Base-by-base conservation (phyloP, 2,329 filamentous ascomycete genomes). In the Clonostachys solani region DNA sequence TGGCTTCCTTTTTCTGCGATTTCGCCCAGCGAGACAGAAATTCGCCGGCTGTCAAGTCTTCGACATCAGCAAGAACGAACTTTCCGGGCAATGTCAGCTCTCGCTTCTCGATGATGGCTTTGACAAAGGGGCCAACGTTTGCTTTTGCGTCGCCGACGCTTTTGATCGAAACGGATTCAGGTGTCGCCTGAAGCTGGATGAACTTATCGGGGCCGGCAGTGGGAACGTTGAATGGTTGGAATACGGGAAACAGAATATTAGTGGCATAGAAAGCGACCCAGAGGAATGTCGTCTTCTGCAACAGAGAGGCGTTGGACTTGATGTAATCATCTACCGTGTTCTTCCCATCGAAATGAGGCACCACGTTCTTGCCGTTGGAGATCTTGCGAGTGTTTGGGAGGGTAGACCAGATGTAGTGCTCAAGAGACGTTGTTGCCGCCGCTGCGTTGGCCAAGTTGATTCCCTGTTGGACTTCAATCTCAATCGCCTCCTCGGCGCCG, bases 381-480 rank as follows among this genome's bases (percentile, higher is more conserved):
- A 65, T 56, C 12, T 34, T 51, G 54, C 6, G 60, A 55, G 36
- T 18, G 35, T 64, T 62, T 2, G 72, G 72, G 6, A 72, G 59
- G 1, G 72, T 74, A 8, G 66, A 71, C 69, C 70, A 74, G 46
- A 75, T 60, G 52, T 66, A 75, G 49, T 74, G 69, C 46, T 70
- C 56, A 1, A 76, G 60, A 0, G 66, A 64, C 0, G 53, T 13
- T 0, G 59, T 67, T 8, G 54, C 49, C 1, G 64, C 59, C 1
- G 72, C 72, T 4, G 71, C 71, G 6, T 61, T 60, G 5, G 69
- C 71, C 6, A 75, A 49, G 38, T 69, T 73, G 52, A 63, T 67
- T 6, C 65, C 71, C 38, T 72, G 68, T 12, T 49, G 46, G 15
- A 57, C 54, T 55, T 75, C 73, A 17, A 64, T 57, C 1, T 64